Base-by-base conservation (phyloP, 345 rosid species). In the Eucalyptus pauciflora region DNA sequence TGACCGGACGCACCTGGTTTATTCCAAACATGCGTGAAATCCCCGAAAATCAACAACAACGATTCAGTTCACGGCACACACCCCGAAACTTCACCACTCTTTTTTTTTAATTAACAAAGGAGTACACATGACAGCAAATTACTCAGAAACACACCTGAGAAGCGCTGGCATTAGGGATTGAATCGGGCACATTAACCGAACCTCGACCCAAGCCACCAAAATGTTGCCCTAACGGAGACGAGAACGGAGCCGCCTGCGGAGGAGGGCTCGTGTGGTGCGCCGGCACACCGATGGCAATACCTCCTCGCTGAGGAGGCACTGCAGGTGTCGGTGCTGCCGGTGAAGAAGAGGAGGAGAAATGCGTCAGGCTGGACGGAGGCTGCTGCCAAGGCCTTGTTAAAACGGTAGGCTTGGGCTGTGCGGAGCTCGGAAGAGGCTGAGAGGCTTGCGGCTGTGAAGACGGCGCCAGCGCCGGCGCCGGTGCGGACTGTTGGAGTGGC, bases 331-430 rank as follows among this genome's bases (percentile, higher is more conserved):
- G 14, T 6, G 83, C 27, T 37, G 83, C 22, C 48, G 83, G 46
- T 37, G 83, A 76, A 76, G 83, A 37, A 20, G 83, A 71, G 12
- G 92, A 89, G 31, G 93, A 90, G 83, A 76, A 76, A 37, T 76
- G 83, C 83, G 83, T 37, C 2, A 76, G 27, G 46, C 27, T 41
- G 83, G 83, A 76, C 20, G 94, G 52, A 86, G 94, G 95, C 88
- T 94, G 98, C 80, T 95, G 97, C 98, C 97, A 96, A 17, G 97
- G 95, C 91, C 97, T 93, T 81, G 95, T 90, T 54, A 94, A 90
- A 87, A 92, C 25, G 50, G 93, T 89, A 10, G 94, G 91, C 17
- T 94, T 92, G 11, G 90, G 88, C 31, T 88, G 88, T 87, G 94
- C 43, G 54, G 88, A 92, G 3, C 93, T 71, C 18, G 87, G 86